Evolutionary conservation across 345 rosid species (phyloP).

Genomic region (Raphanus raphanistrum): DNA sequence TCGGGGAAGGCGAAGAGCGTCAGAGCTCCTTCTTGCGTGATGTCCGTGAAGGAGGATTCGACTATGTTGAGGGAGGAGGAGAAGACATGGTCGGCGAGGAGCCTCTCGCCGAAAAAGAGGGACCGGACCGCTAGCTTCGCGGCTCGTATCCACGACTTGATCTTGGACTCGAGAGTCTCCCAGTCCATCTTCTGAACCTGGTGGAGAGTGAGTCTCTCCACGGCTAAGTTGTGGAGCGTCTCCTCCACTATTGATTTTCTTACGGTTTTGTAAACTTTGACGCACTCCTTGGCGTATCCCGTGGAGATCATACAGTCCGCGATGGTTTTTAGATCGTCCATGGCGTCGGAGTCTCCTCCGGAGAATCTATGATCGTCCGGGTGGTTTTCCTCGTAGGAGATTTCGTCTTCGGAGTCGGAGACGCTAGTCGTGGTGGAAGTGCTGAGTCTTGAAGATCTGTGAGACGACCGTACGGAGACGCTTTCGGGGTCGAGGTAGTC

Average conservation of each 20-base stretch:
- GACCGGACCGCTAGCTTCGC: conserved; percentile 52
- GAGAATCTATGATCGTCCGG: conserved; percentile 44
- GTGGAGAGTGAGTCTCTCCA: conserved; percentile 49
- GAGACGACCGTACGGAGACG: conserved; percentile 60
- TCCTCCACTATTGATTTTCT: conserved; percentile 80
- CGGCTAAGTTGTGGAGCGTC: conserved; percentile 57
- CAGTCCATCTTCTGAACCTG: conserved; percentile 66
- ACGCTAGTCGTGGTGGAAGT: conserved; percentile 30
- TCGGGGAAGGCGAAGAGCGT: conserved; percentile 69
- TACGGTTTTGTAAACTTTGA: conserved; percentile 50
- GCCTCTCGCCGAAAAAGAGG: conserved; percentile 67
- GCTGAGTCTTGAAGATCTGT: conserved; percentile 51
- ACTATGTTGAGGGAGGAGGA: conserved; percentile 52
- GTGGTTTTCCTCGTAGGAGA: conserved; percentile 39
- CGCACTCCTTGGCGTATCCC: conserved; percentile 79
- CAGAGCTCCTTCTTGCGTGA: conserved; percentile 64
- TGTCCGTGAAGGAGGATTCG: conserved; percentile 67
- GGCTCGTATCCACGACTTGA: conserved; percentile 69
- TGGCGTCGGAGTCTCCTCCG: conserved; percentile 40
- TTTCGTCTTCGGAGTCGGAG: conserved; percentile 42
- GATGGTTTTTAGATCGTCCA: conserved; percentile 69
- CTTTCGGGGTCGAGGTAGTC: conserved; percentile 69
- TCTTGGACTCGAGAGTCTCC: conserved; percentile 58
- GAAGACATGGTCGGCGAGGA: conserved; percentile 76
- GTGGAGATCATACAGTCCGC: conserved; percentile 88